A percentile compares a stretch with the other conserved stretches of the same genome.
Conservation (phyloP, 2,329 filamentous ascomycete species). For the Exophiala oligosperma region DNA sequence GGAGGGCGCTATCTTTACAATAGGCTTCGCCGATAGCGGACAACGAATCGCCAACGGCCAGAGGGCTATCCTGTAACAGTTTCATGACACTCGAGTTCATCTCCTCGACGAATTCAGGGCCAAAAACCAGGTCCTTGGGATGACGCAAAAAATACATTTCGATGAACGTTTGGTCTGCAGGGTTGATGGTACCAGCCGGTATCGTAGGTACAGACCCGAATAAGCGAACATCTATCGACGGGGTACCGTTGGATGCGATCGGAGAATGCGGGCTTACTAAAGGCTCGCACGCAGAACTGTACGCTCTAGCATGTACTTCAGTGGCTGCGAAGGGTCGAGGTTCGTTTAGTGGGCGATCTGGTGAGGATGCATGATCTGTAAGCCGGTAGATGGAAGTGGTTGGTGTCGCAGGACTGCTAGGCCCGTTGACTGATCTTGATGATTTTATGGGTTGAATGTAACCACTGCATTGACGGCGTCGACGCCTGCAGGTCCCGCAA, state of each 20-base stretch:
- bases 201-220: constrained; percentile 15
- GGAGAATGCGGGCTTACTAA: not conserved
- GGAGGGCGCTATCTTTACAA: constrained; percentile 19
- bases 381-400: not conserved
- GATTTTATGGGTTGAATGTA: not conserved
- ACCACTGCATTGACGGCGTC: not conserved
- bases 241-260: not conserved
- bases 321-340: no score
- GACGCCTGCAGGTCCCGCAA: not conserved
- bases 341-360: not conserved
- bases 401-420: not conserved
- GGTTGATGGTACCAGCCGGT: constrained; percentile 30
- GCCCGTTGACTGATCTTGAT: not conserved
- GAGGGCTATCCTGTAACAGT: constrained; percentile 33
- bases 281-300: not conserved
- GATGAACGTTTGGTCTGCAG: constrained; percentile 32
- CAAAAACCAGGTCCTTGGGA: constrained; percentile 34
- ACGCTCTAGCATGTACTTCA: no score
- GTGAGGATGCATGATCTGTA: not conserved
- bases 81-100: constrained; percentile 36
- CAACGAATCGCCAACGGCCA: constrained; percentile 32
- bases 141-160: constrained; percentile 36
- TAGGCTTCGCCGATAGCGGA: constrained; percentile 36
- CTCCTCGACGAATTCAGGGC: constrained; percentile 34
- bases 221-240: not conserved